Base-by-base conservation (phyloP, 2,329 filamentous ascomycete genomes). In the Chaetomiaceae sp. region DNA sequence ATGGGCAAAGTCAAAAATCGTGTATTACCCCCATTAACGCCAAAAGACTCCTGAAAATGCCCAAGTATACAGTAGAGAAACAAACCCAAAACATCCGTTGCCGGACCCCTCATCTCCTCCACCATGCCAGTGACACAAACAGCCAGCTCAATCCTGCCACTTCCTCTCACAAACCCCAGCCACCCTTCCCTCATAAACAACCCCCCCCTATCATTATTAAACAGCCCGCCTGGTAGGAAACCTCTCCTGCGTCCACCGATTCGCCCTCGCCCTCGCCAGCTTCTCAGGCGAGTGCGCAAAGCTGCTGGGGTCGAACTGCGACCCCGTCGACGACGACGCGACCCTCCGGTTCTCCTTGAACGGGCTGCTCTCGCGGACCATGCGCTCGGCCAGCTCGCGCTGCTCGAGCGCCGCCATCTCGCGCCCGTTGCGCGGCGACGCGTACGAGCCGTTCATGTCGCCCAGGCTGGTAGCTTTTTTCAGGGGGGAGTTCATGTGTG, bases 401-500 rank as follows among this genome's bases (percentile, higher is more conserved):
- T 83, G 79, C 65, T 83, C 81, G 17, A 76, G 67, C 4, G 77
- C 77, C 2, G 82, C 82, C 78, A 84, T 81, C 63, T 85, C 81
- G 37, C 78, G 74, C 4, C 80, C 82, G 61, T 83, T 85, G 39
- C 78, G 74, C 1, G 82, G 82, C 34, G 79, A 79, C 7, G 64
- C 70, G 68, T 37, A 45, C 20, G 11, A 38, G 61, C 64, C 70
- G 61, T 75, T 73, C 39, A 83, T 74, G 53, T 88, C 69, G 70
- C 82, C 70, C 73, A 89, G 62, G 75, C 83, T 83, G 14, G 75
- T 75, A 2, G 88, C 79, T 68, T 95, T 96, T 63, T 90, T 87
- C 12, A 97, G 70, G 0, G 92, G 92, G 11, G 89, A 95, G 37
- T 85, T 87, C 6, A 84, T 84, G 67, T 95, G 89, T 6, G 80